These are phyloP conservation scores for Arthrobotrys megalospora DNA, from an alignment of 2,329 filamentous ascomycete species.

Conservation along the genomic window DNA sequence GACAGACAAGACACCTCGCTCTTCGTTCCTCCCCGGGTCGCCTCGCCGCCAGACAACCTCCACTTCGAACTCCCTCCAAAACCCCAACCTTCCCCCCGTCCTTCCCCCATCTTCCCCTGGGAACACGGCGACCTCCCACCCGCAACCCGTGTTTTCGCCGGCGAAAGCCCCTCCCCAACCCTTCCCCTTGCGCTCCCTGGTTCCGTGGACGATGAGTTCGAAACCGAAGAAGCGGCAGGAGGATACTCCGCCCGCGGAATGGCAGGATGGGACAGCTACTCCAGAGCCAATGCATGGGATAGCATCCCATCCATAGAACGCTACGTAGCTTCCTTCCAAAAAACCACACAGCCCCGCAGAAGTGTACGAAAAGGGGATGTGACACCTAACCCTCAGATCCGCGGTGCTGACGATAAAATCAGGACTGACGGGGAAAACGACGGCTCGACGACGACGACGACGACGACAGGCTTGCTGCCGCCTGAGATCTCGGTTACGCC, in stretches of 20 bases:
- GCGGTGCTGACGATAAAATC: conserved; percentile 28
- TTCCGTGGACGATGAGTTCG: conserved; percentile 65
- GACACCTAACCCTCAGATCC: conserved; percentile 40
- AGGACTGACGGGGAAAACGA: conserved; percentile 29
- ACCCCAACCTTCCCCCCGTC: conserved; percentile 63
- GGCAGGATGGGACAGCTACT: conserved; percentile 80
- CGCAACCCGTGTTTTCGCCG: conserved; percentile 77
- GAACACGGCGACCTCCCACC: conserved; percentile 70
- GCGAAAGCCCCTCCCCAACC: conserved; percentile 69
- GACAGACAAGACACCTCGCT: conserved; percentile 81
- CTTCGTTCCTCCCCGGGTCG: conserved; percentile 84
- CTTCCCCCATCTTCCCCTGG: conserved; percentile 86
- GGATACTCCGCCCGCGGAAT: conserved; percentile 29
- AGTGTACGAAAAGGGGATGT: conserved; percentile 43
- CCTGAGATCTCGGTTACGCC: conserved; percentile 63
- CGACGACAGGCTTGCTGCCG: conserved; percentile 12
- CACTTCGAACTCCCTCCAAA: conserved; percentile 82
- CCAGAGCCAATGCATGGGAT: conserved; percentile 92
- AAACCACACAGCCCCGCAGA: conserved; percentile 20
- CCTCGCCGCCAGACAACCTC: conserved; percentile 88
- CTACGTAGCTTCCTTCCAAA: conserved; percentile 79
- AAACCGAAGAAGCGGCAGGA: conserved; percentile 52
- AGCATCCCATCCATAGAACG: conserved; percentile 87
- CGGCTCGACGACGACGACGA: not conserved
- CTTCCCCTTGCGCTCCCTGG: conserved; percentile 45